Percentiles rank a stretch among this genome's conserved stretches.
These are phyloP conservation scores for Pseudogymnoascus sp. DNA, from an alignment of 2,329 filamentous ascomycete genomes.

Conservation along the genomic window DNA sequence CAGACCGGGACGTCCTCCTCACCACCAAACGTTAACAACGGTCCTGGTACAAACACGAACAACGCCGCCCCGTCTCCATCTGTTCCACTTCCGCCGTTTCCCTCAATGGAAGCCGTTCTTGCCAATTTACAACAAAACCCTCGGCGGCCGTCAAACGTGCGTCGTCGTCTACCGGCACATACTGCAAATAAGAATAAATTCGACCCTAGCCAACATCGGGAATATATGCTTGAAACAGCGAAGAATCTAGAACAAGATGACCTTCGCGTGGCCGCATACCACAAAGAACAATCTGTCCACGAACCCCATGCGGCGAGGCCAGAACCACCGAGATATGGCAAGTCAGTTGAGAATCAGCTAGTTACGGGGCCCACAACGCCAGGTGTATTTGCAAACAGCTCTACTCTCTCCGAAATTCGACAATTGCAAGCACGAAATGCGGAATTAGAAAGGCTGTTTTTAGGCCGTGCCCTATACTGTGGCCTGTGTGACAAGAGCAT, in stretches of 20 bases:
- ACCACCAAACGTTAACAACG: neutral
- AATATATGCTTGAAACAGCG: neutral
- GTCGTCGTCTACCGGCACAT: neutral
- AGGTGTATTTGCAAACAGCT: neutral
- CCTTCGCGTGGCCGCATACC: neutral
- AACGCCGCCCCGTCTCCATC: neutral
- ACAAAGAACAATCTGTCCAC: neutral
- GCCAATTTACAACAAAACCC: neutral
- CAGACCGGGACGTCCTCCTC: neutral
- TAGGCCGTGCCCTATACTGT: neutral
- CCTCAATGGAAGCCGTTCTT: neutral
- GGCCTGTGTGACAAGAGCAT: constrained; percentile 2
- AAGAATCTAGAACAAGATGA: neutral
- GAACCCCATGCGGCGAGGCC: neutral
- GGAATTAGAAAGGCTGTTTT: neutral
- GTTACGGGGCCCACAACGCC: neutral
- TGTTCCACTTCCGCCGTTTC: neutral
- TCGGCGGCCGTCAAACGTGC: neutral
- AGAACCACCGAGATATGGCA: neutral
- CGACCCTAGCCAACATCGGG: neutral
- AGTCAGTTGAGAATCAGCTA: neutral
- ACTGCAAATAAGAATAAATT: neutral
- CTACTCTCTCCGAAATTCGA: neutral
- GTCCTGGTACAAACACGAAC: neutral
- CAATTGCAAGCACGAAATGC: neutral